These are phyloP conservation scores for Saposhnikovia divaricata DNA, from an alignment of 129 eudicot genomes.

Conservation along the genomic window DNA sequence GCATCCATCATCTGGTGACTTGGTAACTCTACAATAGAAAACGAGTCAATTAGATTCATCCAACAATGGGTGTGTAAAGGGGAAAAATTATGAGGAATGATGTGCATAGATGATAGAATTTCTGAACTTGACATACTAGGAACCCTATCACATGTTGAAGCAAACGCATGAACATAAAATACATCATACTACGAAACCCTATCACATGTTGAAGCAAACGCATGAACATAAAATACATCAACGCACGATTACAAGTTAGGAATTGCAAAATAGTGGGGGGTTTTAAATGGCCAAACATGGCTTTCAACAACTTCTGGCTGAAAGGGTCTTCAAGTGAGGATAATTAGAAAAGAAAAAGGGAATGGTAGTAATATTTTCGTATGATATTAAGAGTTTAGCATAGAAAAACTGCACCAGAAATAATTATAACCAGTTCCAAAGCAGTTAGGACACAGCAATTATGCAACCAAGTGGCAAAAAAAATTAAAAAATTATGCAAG, in stretches of 20 bases:
- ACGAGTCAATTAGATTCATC: background rate
- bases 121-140: background rate
- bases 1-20: slow-evolving; percentile 15
- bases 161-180: background rate
- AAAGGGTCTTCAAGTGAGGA: background rate
- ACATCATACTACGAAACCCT: background rate
- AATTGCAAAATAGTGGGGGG: background rate
- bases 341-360: background rate
- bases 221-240: background rate
- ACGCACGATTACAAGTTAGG: background rate
- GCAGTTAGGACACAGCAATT: background rate
- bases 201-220: background rate
- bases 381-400: background rate
- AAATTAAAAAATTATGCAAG: background rate
- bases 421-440: background rate
- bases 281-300: background rate
- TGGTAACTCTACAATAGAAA: slow-evolving; percentile 3
- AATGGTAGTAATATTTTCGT: background rate
- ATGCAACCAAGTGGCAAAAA: background rate
- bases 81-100: background rate
- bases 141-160: background rate
- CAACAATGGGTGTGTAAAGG: background rate
- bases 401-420: background rate
- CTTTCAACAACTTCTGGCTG: background rate
- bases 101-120: background rate